These are phyloP conservation scores for Globisporangium ultimum DNA, from an alignment of 352 stramenopile species.

Conservation along the genomic window DNA sequence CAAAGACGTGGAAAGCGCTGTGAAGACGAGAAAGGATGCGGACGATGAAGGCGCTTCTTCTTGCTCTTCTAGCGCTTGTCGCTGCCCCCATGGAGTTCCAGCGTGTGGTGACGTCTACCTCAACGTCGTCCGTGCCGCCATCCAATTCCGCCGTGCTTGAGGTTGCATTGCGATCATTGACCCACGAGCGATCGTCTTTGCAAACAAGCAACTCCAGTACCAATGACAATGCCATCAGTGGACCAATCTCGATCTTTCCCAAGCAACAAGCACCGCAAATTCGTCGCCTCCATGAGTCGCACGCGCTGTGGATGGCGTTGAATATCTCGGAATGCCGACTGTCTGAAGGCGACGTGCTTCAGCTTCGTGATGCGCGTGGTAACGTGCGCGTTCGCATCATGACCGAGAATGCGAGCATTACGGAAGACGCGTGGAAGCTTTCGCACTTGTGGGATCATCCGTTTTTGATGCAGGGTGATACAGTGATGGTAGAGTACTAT, in stretches of 20 bases:
- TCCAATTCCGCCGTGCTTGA: too few relatives aligned
- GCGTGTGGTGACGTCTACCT: too few relatives aligned
- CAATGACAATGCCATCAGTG: too few relatives aligned
- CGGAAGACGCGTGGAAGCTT: slow-evolving; percentile 1
- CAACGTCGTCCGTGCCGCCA: too few relatives aligned
- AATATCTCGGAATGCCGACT: slow-evolving; percentile 22
- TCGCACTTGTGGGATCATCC: slow-evolving; percentile 37
- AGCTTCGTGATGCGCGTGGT: slow-evolving; percentile 13
- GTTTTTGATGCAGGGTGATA: slow-evolving; percentile 35
- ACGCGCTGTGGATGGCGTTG: slow-evolving; percentile 20
- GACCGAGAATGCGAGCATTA: slow-evolving; percentile 13
- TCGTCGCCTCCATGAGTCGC: slow-evolving; percentile 14
- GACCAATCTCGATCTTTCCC: slow-evolving; percentile 12
- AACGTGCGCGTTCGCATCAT: slow-evolving; percentile 9
- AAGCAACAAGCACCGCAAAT: slow-evolving; percentile 19
- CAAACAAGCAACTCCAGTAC: too few relatives aligned
- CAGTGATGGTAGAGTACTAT: slow-evolving; percentile 46
- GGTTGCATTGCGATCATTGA: too few relatives aligned
- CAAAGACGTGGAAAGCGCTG: too few relatives aligned
- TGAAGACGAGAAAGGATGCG: too few relatives aligned
- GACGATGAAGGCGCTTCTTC: too few relatives aligned
- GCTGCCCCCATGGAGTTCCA: too few relatives aligned
- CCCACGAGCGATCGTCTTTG: too few relatives aligned
- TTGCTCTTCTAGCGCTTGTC: too few relatives aligned
- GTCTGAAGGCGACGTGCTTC: slow-evolving; percentile 21